Evolutionary conservation across 441 rosid genomes (phyloP), one percentile per base, ranked within the genome.

Genomic region (Geranium incanum): DNA sequence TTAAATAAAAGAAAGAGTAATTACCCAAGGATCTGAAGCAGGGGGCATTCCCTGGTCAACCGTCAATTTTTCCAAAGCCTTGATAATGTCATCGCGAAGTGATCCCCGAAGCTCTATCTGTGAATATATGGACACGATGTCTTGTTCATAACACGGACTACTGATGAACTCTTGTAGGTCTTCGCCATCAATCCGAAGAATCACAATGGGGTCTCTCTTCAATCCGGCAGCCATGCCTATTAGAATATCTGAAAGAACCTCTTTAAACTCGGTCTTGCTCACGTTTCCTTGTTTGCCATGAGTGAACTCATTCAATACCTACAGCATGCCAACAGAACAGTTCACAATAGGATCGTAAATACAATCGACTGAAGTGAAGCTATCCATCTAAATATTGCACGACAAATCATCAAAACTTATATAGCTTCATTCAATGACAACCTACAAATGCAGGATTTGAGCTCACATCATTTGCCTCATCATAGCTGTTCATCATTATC

Each of bases 161-260:
- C 81, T 74, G 68, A 91, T 76, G 77, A 95, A 92, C 84, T 92
- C 98, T 3, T 59, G 65, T 6, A 95, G 92, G 81, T 95, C 99
- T 81, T 90, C 97, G 55, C 99, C 98, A 68, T 95, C 99, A 45
- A 95, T 90, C 60, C 97, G 96, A 64, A 95, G 97, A 79, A 95
- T 92, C 65, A 92, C 91, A 23, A 95, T 86, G 60, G 97, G 98
- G 76, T 95, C 98, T 66, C 99, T 83, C 83, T 95, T 88, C 82
- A 95, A 80, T 65, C 99, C 98, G 15, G 97, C 87, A 36, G 99
- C 98, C 99, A 95, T 90, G 28, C 98, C 99, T 75, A 92, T 69
- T 75, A 95, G 78, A 62, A 89, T 86, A 76, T 95, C 98, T 1
- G 96, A 90, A 41, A 92, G 84, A 75, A 88, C 99, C 81, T 84